Evolutionary conservation across 306 rosid species (phyloP).

Genomic region (Casuarina equisetifolia): DNA sequence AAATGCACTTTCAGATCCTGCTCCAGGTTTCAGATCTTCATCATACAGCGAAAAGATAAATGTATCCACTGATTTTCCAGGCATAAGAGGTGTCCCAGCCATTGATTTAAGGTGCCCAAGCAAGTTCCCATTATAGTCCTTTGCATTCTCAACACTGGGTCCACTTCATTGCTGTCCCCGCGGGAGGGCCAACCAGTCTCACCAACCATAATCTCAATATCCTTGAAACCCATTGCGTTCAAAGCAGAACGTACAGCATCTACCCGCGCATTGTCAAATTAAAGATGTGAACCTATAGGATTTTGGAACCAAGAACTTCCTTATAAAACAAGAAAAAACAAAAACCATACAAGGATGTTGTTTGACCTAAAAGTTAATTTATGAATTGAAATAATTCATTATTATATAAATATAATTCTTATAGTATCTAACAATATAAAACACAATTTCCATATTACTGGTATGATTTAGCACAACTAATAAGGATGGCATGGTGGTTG

Average conservation of each 20-base stretch:
- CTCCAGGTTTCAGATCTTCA: conserved; percentile 74
- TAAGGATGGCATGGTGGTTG: background rate
- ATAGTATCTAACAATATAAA: no score
- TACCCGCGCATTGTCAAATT: conserved; percentile 42
- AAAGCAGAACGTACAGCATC: conserved; percentile 84
- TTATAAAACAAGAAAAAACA: background rate
- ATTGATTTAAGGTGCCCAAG: conserved; percentile 75
- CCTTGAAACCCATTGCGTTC: conserved; percentile 55
- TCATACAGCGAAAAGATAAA: conserved; percentile 80
- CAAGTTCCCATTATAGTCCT: conserved; percentile 79
- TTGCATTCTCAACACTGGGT: conserved; percentile 25
- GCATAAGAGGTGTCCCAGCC: conserved; percentile 91
- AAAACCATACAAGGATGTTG: background rate
- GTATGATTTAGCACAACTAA: background rate
- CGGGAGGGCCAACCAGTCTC: conserved; percentile 93
- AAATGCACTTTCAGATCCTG: conserved; percentile 34
- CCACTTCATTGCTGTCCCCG: conserved; percentile 76
- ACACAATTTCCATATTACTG: no score
- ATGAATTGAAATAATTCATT: background rate
- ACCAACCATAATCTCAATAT: conserved; percentile 70
- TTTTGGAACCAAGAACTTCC: background rate
- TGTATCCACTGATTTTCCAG: conserved; percentile 80
- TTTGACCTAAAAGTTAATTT: background rate
- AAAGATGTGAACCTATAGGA: background rate
- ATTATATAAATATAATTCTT: no score